Percentiles rank a stretch among this genome's conserved stretches.
These are phyloP conservation scores for Crithidia bombi DNA, from an alignment of 208 protist species.

Conservation along the genomic window DNA sequence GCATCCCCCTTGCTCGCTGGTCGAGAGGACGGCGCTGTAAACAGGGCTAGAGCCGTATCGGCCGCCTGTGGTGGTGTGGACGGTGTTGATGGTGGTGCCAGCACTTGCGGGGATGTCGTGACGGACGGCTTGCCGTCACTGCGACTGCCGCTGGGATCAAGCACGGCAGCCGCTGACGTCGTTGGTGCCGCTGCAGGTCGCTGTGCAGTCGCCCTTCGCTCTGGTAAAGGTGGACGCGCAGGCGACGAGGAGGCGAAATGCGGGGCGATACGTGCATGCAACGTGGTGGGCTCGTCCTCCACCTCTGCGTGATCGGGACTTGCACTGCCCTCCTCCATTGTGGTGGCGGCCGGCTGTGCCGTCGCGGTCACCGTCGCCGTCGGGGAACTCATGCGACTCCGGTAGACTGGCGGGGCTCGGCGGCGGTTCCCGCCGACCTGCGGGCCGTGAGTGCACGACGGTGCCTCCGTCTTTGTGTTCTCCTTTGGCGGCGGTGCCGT, in stretches of 20 bases:
- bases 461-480: background rate
- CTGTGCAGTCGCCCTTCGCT: background rate
- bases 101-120: background rate
- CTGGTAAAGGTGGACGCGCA: background rate
- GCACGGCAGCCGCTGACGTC: background rate
- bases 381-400: background rate
- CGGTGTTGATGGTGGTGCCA: background rate
- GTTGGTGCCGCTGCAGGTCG: background rate
- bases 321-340: background rate
- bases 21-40: background rate
- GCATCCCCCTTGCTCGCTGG: background rate
- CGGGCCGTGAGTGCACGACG: no score
- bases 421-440: background rate
- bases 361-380: background rate
- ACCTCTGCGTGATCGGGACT: background rate
- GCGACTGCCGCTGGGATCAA: no score
- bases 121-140: background rate
- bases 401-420: background rate
- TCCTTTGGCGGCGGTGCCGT: background rate
- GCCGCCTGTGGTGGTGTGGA: background rate
- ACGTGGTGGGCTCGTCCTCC: background rate
- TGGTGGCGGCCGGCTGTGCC: background rate
- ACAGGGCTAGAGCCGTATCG: no score
- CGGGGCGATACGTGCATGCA: background rate
- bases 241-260: conserved; percentile 1